Evolutionary conservation across 129 eudicot genomes (phyloP).

Genomic region (Apium graveolens): DNA sequence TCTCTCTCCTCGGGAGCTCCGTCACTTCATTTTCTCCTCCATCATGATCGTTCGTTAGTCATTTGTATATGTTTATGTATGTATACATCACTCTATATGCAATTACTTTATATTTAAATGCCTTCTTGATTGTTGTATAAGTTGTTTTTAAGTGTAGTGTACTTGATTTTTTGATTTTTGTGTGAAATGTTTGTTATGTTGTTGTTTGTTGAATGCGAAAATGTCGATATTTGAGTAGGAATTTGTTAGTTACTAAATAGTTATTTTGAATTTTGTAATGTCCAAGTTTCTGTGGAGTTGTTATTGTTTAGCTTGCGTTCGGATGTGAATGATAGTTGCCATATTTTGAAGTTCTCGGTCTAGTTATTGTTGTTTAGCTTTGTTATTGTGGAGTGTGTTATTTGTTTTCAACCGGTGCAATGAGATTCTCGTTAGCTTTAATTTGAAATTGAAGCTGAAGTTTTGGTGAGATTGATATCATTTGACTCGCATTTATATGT

Average conservation of each 20-base stretch:
- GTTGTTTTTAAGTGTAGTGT: neutral
- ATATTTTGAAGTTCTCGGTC: neutral
- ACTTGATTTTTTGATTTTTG: neutral
- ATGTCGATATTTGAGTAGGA: neutral
- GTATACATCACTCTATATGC: neutral
- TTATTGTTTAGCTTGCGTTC: neutral
- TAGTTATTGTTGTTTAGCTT: neutral
- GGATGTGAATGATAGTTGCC: neutral
- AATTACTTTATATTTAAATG: neutral
- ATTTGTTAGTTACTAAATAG: neutral
- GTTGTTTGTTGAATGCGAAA: neutral
- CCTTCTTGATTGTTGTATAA: neutral
- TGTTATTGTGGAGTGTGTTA: neutral
- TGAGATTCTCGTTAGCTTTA: neutral
- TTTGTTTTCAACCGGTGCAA: neutral
- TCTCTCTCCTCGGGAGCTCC: neutral
- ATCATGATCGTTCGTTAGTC: neutral
- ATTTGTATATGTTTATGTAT: neutral
- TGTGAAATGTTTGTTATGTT: neutral
- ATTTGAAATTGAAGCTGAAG: neutral
- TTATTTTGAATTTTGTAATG: too few species aligned
- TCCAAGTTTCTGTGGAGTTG: too few species aligned
- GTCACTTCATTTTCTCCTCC: neutral
- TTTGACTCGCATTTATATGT: neutral
- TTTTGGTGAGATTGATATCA: neutral